Conservation (phyloP, 345 rosid genomes). For the Eucalyptus pumila region DNA sequence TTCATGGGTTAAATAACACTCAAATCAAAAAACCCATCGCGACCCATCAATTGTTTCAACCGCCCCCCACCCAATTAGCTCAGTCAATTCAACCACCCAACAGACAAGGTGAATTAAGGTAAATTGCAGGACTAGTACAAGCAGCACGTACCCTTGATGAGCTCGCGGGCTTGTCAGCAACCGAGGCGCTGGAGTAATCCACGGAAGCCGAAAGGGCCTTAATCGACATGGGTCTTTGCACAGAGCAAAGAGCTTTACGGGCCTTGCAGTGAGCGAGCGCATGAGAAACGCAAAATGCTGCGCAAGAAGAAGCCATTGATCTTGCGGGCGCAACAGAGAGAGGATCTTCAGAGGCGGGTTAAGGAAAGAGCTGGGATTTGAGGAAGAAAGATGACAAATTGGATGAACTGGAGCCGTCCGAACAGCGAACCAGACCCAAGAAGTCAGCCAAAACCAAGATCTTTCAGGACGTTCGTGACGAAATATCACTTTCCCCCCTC, state of each 20-base stretch:
- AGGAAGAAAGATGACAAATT: constrained; percentile 5
- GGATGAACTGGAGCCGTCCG: not conserved
- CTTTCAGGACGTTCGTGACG: not conserved
- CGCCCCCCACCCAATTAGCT: not conserved
- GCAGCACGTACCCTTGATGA: constrained; percentile 35
- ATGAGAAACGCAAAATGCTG: constrained; percentile 18
- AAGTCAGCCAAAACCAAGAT: not conserved
- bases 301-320: constrained; percentile 8
- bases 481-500: not conserved
- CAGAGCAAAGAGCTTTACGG: not conserved
- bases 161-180: constrained; percentile 15
- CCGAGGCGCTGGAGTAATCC: constrained; percentile 20
- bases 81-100: not conserved
- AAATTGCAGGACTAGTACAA: not conserved
- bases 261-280: constrained; percentile 17
- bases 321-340: not conserved
- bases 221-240: constrained; percentile 41
- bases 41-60: not conserved
- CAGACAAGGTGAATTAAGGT: not conserved
- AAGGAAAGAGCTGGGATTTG: not conserved
- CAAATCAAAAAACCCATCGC: not conserved
- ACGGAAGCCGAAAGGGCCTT: constrained; percentile 51
- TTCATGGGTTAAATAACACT: not conserved
- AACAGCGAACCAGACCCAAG: not conserved
- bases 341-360: not conserved